phyloP scores from a whole-genome alignment of 2,329 filamentous ascomycete species.

The Grosmannia clavigera region DNA sequence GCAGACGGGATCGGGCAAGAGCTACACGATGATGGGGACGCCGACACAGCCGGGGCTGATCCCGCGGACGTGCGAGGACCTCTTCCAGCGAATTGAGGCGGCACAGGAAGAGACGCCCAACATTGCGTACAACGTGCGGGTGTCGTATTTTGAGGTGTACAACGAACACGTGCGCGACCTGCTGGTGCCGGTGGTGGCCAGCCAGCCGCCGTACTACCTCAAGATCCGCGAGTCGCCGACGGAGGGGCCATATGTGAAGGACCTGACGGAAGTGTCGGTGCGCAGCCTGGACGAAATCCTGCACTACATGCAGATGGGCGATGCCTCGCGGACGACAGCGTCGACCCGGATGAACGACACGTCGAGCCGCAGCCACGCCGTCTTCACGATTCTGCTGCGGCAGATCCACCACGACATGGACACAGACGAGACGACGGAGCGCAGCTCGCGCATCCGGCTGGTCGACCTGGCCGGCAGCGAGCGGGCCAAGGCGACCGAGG shows the following conservation, averaged over 20 bases:
- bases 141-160: slow-evolving; percentile 98
- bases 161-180: slow-evolving; percentile 95
- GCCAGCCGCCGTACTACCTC: slow-evolving; percentile 75
- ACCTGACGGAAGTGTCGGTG: slow-evolving; percentile 79
- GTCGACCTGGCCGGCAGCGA: slow-evolving; percentile 94
- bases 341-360: slow-evolving; percentile 99
- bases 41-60: slow-evolving; percentile 93
- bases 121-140: slow-evolving; percentile 83
- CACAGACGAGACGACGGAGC: slow-evolving; percentile 95
- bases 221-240: slow-evolving; percentile 97
- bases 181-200: slow-evolving; percentile 28
- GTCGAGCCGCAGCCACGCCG: slow-evolving; percentile 87
- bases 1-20: slow-evolving; percentile 96
- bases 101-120: slow-evolving; percentile 49
- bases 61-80: slow-evolving; percentile 90
- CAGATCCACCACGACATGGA: slow-evolving; percentile 96
- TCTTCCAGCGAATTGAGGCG: slow-evolving; percentile 80
- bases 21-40: slow-evolving; percentile 99
- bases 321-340: slow-evolving; percentile 75
- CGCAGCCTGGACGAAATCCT: slow-evolving; percentile 78
- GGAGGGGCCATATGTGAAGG: slow-evolving; percentile 94
- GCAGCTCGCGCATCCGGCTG: slow-evolving; percentile 82
- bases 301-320: slow-evolving; percentile 80
- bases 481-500: slow-evolving; percentile 88
- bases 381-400: slow-evolving; percentile 96